Conservation (phyloP, 495 filamentous ascomycete species). For the Aspergillus hancockii region DNA sequence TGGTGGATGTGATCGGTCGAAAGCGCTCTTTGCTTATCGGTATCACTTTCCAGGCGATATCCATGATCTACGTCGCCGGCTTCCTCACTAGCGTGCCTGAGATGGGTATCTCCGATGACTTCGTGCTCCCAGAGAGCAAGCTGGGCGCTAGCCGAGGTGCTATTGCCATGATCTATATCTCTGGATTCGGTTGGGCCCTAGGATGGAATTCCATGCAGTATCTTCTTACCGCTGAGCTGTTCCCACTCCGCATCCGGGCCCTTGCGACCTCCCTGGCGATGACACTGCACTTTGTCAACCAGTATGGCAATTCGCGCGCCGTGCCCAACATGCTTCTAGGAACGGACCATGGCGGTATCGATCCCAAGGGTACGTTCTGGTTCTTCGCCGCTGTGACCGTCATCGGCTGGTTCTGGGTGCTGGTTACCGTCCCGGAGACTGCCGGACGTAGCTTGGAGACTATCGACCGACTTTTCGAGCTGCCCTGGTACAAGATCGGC, state of each 20-base stretch:
- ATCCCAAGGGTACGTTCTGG: conserved; percentile 63
- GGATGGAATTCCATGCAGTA: conserved; percentile 80
- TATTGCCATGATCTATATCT: conserved; percentile 68
- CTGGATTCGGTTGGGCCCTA: conserved; percentile 67
- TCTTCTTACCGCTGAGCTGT: conserved; percentile 73
- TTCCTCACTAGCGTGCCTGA: conserved; percentile 60
- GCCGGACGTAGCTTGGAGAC: conserved; percentile 44
- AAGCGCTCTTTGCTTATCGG: conserved; percentile 67
- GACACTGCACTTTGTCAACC: conserved; percentile 69
- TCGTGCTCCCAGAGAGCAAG: conserved; percentile 31
- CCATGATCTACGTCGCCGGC: conserved; percentile 69
- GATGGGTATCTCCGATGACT: conserved; percentile 38
- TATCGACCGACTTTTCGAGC: conserved; percentile 68
- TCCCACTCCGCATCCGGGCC: conserved; percentile 58
- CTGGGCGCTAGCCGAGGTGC: conserved; percentile 51
- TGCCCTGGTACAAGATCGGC: conserved; percentile 69
- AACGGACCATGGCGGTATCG: conserved; percentile 47
- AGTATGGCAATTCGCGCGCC: conserved; percentile 65
- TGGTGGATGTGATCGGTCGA: conserved; percentile 73
- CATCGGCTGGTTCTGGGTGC: conserved; percentile 59
- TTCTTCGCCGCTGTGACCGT: conserved; percentile 65
- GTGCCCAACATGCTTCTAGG: conserved; percentile 56
- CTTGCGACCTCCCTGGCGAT: conserved; percentile 44
- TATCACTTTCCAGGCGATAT: conserved; percentile 60
- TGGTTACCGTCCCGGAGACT: conserved; percentile 48